phyloP scores from a whole-genome alignment of 768 basidiomycete genomes.

The Boletus rubropictus region DNA sequence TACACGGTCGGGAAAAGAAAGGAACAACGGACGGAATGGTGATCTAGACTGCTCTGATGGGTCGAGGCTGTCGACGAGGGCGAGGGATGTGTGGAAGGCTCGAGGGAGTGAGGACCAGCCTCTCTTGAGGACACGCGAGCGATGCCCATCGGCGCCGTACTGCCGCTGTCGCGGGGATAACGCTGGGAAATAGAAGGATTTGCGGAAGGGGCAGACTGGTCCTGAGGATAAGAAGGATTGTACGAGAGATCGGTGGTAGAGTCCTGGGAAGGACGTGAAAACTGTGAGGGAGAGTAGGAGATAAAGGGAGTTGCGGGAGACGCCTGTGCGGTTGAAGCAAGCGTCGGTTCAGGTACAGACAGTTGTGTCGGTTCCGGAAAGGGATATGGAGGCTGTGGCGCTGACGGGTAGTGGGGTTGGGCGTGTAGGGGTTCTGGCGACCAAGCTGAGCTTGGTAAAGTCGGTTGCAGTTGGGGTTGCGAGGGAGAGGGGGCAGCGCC shows the following conservation, averaged over 20 bases:
- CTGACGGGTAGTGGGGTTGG: constrained; percentile 28
- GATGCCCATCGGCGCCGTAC: constrained; percentile 35
- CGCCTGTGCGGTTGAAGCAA: constrained; percentile 22
- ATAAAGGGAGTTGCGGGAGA: constrained; percentile 29
- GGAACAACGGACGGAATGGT: constrained; percentile 23
- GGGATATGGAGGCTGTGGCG: constrained; percentile 14
- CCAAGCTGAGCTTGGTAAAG: constrained; percentile 33
- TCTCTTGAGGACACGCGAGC: constrained; percentile 27
- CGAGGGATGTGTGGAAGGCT: constrained; percentile 33
- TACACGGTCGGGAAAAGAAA: constrained; percentile 25
- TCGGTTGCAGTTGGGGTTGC: constrained; percentile 20
- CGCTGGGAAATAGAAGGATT: constrained; percentile 33
- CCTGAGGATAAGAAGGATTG: constrained; percentile 22
- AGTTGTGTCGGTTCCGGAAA: constrained; percentile 29
- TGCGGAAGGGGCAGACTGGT: constrained; percentile 23
- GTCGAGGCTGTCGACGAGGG: constrained; percentile 40
- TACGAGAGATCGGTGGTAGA: constrained; percentile 39
- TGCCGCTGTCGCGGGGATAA: constrained; percentile 45
- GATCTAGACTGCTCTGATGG: constrained; percentile 34
- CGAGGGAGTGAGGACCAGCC: constrained; percentile 24
- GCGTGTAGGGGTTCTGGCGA: constrained; percentile 32
- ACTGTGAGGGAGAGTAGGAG: constrained; percentile 28
- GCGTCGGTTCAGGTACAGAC: constrained; percentile 30
- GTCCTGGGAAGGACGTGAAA: constrained; percentile 30
- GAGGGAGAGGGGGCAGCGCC: constrained; percentile 25